Conservation (phyloP, 2,329 filamentous ascomycete genomes). For the Cercospora zeina region DNA sequence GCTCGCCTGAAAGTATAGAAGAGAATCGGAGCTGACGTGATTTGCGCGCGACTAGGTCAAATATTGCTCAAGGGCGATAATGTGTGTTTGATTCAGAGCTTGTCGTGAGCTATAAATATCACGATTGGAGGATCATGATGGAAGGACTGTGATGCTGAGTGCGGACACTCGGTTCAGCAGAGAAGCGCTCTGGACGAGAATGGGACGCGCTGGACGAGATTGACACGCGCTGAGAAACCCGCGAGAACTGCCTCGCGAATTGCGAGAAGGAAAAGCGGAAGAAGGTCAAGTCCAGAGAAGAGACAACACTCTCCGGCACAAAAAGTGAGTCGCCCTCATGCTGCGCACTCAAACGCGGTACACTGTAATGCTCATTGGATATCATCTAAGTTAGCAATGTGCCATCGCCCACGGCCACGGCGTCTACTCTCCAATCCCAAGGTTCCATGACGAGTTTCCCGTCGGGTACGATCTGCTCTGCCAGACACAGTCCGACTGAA, state of each 20-base stretch:
- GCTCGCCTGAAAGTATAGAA: not conserved
- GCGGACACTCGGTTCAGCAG: not conserved
- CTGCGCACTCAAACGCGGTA: constrained; percentile 26
- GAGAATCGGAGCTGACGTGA: constrained; percentile 11
- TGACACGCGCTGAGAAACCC: no score
- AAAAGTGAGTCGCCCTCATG: constrained; percentile 21
- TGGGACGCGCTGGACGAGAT: not conserved
- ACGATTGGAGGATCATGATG: not conserved
- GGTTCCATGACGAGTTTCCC: constrained; percentile 71
- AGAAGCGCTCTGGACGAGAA: not conserved
- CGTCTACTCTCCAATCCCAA: constrained; percentile 78
- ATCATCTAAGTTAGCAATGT: constrained; percentile 56
- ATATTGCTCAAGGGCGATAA: constrained; percentile 88
- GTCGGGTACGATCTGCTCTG: constrained; percentile 75
- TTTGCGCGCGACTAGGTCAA: constrained; percentile 59
- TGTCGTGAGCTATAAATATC: constrained; percentile 12
- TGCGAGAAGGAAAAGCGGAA: not conserved
- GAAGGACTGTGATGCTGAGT: not conserved
- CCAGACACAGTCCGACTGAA: constrained; percentile 74
- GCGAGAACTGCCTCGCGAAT: not conserved
- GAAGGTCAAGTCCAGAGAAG: not conserved
- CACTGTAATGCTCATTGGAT: constrained; percentile 61
- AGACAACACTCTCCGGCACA: not conserved
- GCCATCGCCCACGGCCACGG: constrained; percentile 45
- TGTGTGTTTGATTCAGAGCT: constrained; percentile 70